Evolutionary conservation across 1,139 yeast genomes (phyloP), one percentile per base, ranked within the genome.

Genomic region (Lodderomyces elongisporus): DNA sequence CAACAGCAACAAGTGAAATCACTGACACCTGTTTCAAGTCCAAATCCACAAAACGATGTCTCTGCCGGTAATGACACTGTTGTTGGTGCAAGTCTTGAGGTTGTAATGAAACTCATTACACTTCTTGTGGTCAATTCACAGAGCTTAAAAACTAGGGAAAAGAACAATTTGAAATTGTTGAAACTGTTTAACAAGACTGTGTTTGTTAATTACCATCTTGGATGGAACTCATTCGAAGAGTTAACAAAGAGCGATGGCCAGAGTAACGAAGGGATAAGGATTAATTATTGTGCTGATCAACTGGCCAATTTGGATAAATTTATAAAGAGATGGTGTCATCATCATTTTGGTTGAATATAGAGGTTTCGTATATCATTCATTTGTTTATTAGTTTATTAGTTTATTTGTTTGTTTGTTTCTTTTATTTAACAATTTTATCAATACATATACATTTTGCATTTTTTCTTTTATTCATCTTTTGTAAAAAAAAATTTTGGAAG

Each of bases 181-280:
- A 64, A 66, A 43, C 52, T 66, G 25, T 61, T 65, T 35, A 45
- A 61, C 41, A 48, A 64, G 37, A 54, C 57, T 1, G 45, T 66
- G 4, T 60, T 66, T 40, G 54, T 57, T 34, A 65, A 53, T 43
- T 66, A 67, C 44, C 74, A 68, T 46, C 57, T 68, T 32, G 63
- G 63, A 44, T 68, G 74, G 74, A 62, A 62, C 44, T 52, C 54
- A 36, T 54, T 45, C 34, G 46, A 45, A 21, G 70, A 66, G 28
- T 56, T 68, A 27, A 48, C 63, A 14, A 58, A 50, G 30, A 33
- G 36, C 22, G 22, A 20, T 20, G 22, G 22, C 22, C 9, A 20
- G 9, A 20, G 22, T 14, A 66, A 66, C 40, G 61, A 55, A 39
- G 55, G 70, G 3, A 65, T 68, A 34, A 58, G 60, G 37, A 49